Base-by-base conservation (phyloP, 495 filamentous ascomycete species). In the Neurospora sp. region DNA sequence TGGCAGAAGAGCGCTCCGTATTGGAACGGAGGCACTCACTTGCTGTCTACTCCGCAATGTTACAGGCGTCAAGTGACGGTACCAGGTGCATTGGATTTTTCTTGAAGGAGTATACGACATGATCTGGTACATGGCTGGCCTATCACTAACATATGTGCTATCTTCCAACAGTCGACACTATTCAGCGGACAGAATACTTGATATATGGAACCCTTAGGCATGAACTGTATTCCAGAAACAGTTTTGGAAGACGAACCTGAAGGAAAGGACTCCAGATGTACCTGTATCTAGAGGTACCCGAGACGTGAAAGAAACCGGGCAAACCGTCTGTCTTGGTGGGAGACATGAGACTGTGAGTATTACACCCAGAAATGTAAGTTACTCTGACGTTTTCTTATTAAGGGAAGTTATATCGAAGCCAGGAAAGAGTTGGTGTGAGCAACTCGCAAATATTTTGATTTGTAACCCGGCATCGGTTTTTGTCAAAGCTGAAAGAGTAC, bases 21-120 rank as follows among this genome's bases (percentile, higher is more conserved):
- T 14, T 7, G 48, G 11, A 59, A 3, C 20, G 48, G 48, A 8
- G 2, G 11, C 48, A 27, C 7, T 27, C 20, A 59, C 11, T 27
- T 3, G 48, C 5, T 59, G 2, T 27, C 0, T 23, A 27, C 2
- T 54, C 20, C 1, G 0, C 46, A 54, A 14, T 0, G 1, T 27
- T 3, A 54, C 46, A 3, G 20, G 11, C 5, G 46, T 7, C 5
- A 54, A 12, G 20, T 12, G 0, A 14, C 11, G 46, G 20, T 27
- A 14, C 0, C 1, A 23, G 11, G 0, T 0, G 46, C 27, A 54
- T 27, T 0, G 10, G 7, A 3, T 54, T 27, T 0, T 0, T 54
- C 46, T 27, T 14, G 0, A 7, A 14, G 5, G 46, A 27, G 10
- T 18, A 8, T 18, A n/a, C 20, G 14, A 6, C 5, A 2, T 14